phyloP scores from a whole-genome alignment of 2,329 filamentous ascomycete genomes.

The Acrodontium crateriforme region DNA sequence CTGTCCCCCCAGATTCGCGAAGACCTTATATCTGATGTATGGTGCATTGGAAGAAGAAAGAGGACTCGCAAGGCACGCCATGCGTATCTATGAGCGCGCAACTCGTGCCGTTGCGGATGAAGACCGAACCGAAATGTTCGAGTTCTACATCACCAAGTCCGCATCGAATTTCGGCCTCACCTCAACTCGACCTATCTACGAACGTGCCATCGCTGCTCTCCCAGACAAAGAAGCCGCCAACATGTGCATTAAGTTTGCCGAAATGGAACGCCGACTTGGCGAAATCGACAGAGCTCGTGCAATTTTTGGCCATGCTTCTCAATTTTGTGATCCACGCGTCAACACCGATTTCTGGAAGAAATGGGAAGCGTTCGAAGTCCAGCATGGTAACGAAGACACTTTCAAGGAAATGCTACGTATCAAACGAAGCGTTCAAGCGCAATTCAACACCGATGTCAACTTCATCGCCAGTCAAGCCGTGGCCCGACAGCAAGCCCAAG shows the following conservation, averaged over 20 bases:
- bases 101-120: slow-evolving; percentile 91
- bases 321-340: slow-evolving; percentile 91
- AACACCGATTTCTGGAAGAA: slow-evolving; percentile 86
- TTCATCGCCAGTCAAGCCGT: slow-evolving; percentile 95
- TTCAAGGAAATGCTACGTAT: slow-evolving; percentile 99
- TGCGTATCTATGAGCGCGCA: slow-evolving; percentile 97
- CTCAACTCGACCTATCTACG: slow-evolving; percentile 89
- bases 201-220: slow-evolving; percentile 83
- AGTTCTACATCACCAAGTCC: slow-evolving; percentile 98
- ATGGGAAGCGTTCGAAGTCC: slow-evolving; percentile 95
- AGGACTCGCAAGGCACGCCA: slow-evolving; percentile 85
- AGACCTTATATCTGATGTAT: slow-evolving; percentile 95
- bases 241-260: slow-evolving; percentile 98
- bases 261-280: slow-evolving; percentile 83
- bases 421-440: slow-evolving; percentile 91
- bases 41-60: slow-evolving; percentile 93
- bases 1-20: slow-evolving; percentile 90
- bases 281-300: slow-evolving; percentile 91
- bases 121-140: slow-evolving; percentile 93
- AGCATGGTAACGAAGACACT: slow-evolving; percentile 97
- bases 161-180: slow-evolving; percentile 95
- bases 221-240: slow-evolving; percentile 86
- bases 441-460: slow-evolving; percentile 98
- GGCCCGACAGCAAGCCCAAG: slow-evolving; percentile 40
- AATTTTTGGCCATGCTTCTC: slow-evolving; percentile 91